Evolutionary conservation across 1,284 basidiomycete species (phyloP), one percentile per base, ranked within the genome.

Genomic region (Volvariella surrecta): DNA sequence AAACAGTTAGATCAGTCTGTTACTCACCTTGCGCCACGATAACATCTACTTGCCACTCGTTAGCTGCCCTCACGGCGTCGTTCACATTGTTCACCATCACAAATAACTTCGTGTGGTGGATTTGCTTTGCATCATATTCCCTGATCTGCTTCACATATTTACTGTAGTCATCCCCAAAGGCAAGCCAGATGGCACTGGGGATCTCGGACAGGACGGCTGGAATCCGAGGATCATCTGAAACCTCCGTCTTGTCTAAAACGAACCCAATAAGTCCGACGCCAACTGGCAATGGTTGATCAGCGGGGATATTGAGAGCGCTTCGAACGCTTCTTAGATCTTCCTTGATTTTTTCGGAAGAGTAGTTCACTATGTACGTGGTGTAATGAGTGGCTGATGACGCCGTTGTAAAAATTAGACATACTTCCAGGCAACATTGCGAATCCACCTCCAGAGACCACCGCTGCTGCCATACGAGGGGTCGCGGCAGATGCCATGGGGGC

Each of bases 1-100:
- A 40, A 21, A 18, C 13, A 17, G 15, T 19, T 11, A n/a, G 22
- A 13, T 35, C 7, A 37, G 37, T 41, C 16, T 2, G 9, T 16
- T 11, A 19, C 34, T 20, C 42, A 58, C 64, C 66, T 62, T 70
- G 67, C 2, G 54, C 59, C 16, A 68, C 61, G 10, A 69, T 37
- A 1, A 59, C 55, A 49, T 69, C 66, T 1, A 62, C 62, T 37
- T 58, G 55, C 53, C 62, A 62, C 20, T 61, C 54, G 8, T 57
- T 52, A 7, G 52, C 51, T 8, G 61, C 63, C 1, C 44, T 44
- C 6, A 54, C 41, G 0, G 62, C 64, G 13, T 59, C 59, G 24
- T 61, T 58, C 3, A 65, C 58, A 0, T 61, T 61, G 31, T 58
- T 58, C 4, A 66, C 58, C 6, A 57, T 56, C 0, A 64, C 56